These are phyloP conservation scores for Luffa acutangula DNA, from an alignment of 306 rosid genomes.

Conservation along the genomic window DNA sequence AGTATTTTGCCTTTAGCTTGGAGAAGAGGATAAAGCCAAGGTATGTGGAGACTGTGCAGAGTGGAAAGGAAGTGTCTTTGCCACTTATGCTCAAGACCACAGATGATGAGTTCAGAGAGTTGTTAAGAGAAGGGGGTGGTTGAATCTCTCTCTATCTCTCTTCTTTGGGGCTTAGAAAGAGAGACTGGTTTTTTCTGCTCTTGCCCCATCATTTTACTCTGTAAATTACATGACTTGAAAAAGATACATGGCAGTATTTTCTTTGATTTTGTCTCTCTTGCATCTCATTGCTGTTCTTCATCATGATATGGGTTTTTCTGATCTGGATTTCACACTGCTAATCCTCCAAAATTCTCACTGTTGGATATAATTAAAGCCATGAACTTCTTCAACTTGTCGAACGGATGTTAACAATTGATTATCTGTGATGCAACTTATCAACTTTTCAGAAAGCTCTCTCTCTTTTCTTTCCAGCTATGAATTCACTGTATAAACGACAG, in stretches of 20 bases:
- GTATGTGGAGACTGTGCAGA: slow-evolving; percentile 38
- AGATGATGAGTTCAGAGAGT: slow-evolving; percentile 55
- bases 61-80: slow-evolving; percentile 46
- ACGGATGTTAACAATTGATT: neutral
- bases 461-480: neutral
- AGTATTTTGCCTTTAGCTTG: slow-evolving; percentile 76
- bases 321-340: neutral
- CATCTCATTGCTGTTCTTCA: neutral
- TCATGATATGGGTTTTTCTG: neutral
- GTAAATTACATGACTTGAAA: neutral
- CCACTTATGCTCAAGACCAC: slow-evolving; percentile 71
- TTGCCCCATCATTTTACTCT: neutral
- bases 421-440: neutral
- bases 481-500: neutral
- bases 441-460: neutral
- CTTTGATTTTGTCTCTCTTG: neutral
- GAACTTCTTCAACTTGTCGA: neutral
- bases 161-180: neutral
- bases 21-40: slow-evolving; percentile 91
- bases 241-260: neutral
- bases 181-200: neutral
- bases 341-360: neutral
- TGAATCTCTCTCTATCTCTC: neutral
- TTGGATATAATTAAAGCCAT: neutral
- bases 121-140: slow-evolving; percentile 19